phyloP scores from a whole-genome alignment of 306 rosid genomes.

The Corylus avellana region DNA sequence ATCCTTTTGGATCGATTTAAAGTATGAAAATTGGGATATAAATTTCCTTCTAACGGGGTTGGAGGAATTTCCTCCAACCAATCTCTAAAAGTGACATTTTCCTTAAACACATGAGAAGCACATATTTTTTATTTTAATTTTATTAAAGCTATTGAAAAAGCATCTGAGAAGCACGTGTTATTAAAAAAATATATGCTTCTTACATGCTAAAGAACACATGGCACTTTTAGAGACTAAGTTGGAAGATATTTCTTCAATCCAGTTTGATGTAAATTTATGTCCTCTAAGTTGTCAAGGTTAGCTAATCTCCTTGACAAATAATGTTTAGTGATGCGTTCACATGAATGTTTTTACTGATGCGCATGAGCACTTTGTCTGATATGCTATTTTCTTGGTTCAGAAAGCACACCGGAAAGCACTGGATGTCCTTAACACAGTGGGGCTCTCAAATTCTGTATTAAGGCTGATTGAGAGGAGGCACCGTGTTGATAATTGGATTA shows the following conservation, averaged over 20 bases:
- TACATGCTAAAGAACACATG: too few species aligned
- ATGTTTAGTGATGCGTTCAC: neutral
- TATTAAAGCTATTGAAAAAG: neutral
- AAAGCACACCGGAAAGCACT: constrained; percentile 82
- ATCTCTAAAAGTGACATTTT: too few species aligned
- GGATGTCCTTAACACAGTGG: constrained; percentile 86
- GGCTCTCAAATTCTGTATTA: constrained; percentile 74
- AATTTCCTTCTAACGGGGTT: too few species aligned
- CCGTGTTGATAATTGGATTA: constrained; percentile 67
- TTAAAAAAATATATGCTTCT: too few species aligned
- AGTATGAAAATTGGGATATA: neutral
- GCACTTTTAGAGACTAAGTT: too few species aligned
- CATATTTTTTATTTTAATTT: too few species aligned
- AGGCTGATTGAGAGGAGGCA: constrained; percentile 82
- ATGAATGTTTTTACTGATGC: neutral
- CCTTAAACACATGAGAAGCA: too few species aligned
- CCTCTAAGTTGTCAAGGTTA: neutral
- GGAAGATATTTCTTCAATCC: too few species aligned
- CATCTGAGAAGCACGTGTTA: too few species aligned
- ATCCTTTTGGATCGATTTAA: neutral
- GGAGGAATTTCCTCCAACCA: too few species aligned
- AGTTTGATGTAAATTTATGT: too few species aligned
- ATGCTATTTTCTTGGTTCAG: constrained; percentile 38
- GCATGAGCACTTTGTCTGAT: neutral
- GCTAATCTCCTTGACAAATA: neutral